These are phyloP conservation scores for Arctium minus DNA, from an alignment of 129 eudicot species.

Conservation along the genomic window DNA sequence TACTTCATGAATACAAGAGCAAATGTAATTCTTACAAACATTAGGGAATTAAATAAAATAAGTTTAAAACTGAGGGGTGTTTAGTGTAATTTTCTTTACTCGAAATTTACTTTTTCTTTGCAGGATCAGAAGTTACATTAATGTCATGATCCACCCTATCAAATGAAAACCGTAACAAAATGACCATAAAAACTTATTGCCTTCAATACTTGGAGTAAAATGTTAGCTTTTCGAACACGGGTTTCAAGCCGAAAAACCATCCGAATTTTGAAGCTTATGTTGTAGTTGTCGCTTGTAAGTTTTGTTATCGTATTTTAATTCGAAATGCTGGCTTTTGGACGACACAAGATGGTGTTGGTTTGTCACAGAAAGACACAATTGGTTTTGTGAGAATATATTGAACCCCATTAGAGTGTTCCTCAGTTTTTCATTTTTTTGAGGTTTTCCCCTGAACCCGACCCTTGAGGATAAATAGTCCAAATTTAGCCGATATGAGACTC, in stretches of 20 bases:
- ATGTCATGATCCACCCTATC: not conserved
- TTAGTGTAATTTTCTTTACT: not conserved
- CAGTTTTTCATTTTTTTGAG: too few species aligned
- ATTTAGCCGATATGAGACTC: not conserved
- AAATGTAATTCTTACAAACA: not conserved
- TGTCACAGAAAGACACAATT: too few species aligned
- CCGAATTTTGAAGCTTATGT: not conserved
- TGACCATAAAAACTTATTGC: not conserved
- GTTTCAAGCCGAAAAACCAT: not conserved
- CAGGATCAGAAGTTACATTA: not conserved
- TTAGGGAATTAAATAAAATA: not conserved
- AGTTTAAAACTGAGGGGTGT: not conserved
- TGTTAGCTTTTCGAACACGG: not conserved
- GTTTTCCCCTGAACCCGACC: too few species aligned
- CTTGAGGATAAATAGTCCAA: too few species aligned
- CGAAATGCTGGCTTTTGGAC: not conserved
- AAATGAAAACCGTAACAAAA: not conserved
- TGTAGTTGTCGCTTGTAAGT: not conserved
- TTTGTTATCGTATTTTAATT: not conserved
- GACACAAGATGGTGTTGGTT: not conserved
- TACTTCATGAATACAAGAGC: not conserved
- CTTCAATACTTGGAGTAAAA: not conserved
- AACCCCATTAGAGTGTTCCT: too few species aligned
- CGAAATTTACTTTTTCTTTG: not conserved
- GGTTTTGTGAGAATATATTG: too few species aligned